Evolutionary conservation across 345 rosid genomes (phyloP).

Genomic region (Sisymbrium altissimum): DNA sequence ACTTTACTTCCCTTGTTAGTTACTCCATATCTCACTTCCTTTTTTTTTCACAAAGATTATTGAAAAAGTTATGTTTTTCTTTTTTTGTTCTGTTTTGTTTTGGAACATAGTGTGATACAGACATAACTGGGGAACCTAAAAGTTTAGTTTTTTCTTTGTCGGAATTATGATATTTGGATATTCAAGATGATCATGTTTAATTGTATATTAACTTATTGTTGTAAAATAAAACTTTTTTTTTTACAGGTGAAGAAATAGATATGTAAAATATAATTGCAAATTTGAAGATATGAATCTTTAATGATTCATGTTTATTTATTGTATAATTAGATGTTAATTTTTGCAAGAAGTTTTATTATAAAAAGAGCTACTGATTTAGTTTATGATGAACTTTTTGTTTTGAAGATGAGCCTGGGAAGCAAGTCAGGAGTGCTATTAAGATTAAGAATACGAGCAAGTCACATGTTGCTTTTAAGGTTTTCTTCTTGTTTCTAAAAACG

Average conservation of each 20-base stretch:
- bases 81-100: neutral
- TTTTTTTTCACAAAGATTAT: neutral
- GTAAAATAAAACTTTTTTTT: neutral
- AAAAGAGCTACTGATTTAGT: neutral
- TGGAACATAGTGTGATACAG: neutral
- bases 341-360: neutral
- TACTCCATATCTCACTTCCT: neutral
- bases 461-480: slow-evolving; percentile 87
- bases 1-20: slow-evolving; percentile 86
- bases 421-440: slow-evolving; percentile 86
- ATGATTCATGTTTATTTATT: neutral
- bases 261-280: neutral
- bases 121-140: neutral
- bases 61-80: neutral
- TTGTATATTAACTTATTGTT: neutral
- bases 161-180: slow-evolving; percentile 7
- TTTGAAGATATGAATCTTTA: neutral
- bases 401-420: slow-evolving; percentile 96
- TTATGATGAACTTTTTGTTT: slow-evolving; percentile 1
- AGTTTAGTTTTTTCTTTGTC: neutral
- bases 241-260: neutral
- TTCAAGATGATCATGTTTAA: slow-evolving; percentile 11
- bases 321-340: neutral
- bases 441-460: slow-evolving; percentile 93
- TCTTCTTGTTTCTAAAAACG: neutral